Percentiles rank a stretch among this genome's conserved stretches.
phyloP scores from a whole-genome alignment of 345 rosid species.

The Mercurialis annua region DNA sequence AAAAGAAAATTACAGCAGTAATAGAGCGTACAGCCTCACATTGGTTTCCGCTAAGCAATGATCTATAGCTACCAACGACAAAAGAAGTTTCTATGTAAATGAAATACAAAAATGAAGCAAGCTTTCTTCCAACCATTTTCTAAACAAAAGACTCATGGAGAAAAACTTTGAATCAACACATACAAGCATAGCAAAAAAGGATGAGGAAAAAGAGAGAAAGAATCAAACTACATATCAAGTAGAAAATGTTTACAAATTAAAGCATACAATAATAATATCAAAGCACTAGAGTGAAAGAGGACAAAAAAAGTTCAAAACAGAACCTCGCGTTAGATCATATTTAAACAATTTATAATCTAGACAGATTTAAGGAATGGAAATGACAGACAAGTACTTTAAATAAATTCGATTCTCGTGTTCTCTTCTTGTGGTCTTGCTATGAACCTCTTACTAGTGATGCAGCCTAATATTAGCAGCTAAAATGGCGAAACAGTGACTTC shows the following conservation, averaged over 20 bases:
- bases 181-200: background rate
- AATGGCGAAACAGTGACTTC: background rate
- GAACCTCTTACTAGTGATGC: background rate
- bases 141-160: background rate
- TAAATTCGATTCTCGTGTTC: background rate
- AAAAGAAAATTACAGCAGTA: background rate
- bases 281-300: background rate
- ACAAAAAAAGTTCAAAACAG: background rate
- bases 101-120: background rate
- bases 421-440: background rate
- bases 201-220: background rate
- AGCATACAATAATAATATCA: background rate
- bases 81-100: background rate
- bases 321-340: background rate
- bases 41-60: background rate
- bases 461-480: background rate
- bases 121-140: background rate
- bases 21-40: background rate
- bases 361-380: background rate
- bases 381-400: background rate
- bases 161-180: background rate
- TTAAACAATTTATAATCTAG: background rate
- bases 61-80: too few species aligned
- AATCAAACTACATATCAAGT: background rate
- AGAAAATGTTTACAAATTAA: background rate